A percentile compares a stretch with the other conserved stretches of the same genome.
phyloP scores from a whole-genome alignment of 371 early-diverging fungal species.

The Scutellospora calospora region DNA sequence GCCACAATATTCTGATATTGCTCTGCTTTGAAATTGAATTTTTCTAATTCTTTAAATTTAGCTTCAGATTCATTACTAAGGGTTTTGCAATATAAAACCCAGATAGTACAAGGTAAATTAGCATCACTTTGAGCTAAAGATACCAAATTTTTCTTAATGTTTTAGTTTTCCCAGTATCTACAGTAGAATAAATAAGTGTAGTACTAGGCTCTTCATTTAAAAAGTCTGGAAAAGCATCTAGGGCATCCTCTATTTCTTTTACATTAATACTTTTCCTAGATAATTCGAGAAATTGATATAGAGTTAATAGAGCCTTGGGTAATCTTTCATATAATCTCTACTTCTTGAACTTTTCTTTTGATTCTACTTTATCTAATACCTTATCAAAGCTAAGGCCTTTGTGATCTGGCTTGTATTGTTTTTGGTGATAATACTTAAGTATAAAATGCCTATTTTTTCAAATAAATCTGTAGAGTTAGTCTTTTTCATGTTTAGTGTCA shows the following conservation, averaged over 20 bases:
- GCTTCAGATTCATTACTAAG: constrained; percentile 27
- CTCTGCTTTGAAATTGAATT: background rate
- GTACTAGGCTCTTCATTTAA: constrained; percentile 15
- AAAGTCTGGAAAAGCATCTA: constrained; percentile 20
- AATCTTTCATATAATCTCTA: background rate
- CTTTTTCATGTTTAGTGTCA: constrained; percentile 36
- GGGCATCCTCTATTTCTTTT: background rate
- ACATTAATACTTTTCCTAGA: constrained; percentile 39
- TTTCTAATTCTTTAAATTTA: constrained; percentile 13
- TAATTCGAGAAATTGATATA: background rate
- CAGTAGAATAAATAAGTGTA: constrained; percentile 3
- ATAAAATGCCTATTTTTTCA: constrained; percentile 32
- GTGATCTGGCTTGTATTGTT: constrained; percentile 41
- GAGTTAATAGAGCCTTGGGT: background rate
- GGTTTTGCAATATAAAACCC: constrained; percentile 37
- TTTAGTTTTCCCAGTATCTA: constrained; percentile 17
- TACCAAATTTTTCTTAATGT: constrained; percentile 11
- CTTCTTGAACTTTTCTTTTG: constrained; percentile 15
- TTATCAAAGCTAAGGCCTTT: constrained; percentile 27
- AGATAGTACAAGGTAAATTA: constrained; percentile 20
- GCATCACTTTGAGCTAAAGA: constrained; percentile 27
- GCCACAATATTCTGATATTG: background rate
- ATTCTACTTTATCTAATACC: constrained; percentile 36
- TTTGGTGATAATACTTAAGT: constrained; percentile 41
- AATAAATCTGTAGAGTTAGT: constrained; percentile 38